Percentiles rank a stretch among this genome's conserved stretches.
phyloP scores from a whole-genome alignment of 2,329 filamentous ascomycete species.

The Trichoderma harzianum region DNA sequence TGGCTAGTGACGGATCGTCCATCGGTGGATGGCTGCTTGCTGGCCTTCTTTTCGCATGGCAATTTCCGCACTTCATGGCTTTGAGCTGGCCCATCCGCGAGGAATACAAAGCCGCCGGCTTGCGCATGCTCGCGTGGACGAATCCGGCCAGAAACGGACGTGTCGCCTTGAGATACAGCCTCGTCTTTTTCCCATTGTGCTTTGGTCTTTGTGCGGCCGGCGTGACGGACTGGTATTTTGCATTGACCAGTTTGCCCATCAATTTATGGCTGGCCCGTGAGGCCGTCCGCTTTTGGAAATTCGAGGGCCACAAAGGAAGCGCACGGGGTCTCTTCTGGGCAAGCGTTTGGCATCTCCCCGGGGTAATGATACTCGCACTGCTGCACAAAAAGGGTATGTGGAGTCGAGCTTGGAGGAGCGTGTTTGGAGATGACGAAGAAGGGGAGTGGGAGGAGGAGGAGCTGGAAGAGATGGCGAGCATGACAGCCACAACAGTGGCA shows the following conservation, averaged over 20 bases:
- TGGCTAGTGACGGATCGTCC: constrained; percentile 58
- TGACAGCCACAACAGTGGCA: constrained; percentile 30
- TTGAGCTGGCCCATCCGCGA: constrained; percentile 84
- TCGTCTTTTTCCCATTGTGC: constrained; percentile 85
- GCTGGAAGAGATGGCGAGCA: constrained; percentile 39
- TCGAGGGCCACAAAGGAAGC: constrained; percentile 73
- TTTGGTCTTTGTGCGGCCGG: constrained; percentile 72
- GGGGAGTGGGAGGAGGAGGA: constrained; percentile 59
- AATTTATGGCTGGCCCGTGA: constrained; percentile 84
- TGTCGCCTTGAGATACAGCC: constrained; percentile 81
- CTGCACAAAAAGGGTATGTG: constrained; percentile 92
- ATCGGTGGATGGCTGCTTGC: constrained; percentile 88
- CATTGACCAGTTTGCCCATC: constrained; percentile 73
- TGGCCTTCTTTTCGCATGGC: constrained; percentile 85
- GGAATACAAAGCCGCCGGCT: constrained; percentile 73
- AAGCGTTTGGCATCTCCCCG: constrained; percentile 92
- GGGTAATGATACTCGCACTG: constrained; percentile 84
- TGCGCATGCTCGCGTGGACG: constrained; percentile 77
- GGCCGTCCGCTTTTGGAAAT: constrained; percentile 76
- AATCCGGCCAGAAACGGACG: constrained; percentile 82
- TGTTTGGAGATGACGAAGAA: constrained; percentile 54
- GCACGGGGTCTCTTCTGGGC: constrained; percentile 92
- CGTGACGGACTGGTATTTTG: constrained; percentile 82
- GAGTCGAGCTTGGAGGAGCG: constrained; percentile 72
- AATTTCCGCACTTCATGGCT: constrained; percentile 97